Evolutionary conservation across 2,329 filamentous ascomycete genomes (phyloP).

Genomic region (Neoarthrinium moseri): DNA sequence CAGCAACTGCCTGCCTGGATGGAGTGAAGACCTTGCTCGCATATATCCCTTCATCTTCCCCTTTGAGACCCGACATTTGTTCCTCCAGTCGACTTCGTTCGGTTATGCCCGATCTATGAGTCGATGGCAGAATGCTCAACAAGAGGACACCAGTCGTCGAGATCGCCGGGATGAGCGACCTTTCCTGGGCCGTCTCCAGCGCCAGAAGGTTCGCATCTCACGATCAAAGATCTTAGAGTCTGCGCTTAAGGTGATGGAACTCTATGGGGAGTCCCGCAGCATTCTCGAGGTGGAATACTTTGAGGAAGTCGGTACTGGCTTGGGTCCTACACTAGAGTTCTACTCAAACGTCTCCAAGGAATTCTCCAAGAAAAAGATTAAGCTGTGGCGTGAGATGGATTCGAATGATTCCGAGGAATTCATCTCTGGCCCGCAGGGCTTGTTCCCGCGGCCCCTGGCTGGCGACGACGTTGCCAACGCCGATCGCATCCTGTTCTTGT

Average conservation of each 20-base stretch:
- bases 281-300: slow-evolving; percentile 98
- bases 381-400: slow-evolving; percentile 93
- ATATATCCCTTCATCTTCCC: slow-evolving; percentile 96
- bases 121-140: slow-evolving; percentile 91
- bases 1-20: slow-evolving; percentile 91
- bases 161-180: slow-evolving; percentile 88
- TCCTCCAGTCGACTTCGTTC: slow-evolving; percentile 96
- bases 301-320: slow-evolving; percentile 93
- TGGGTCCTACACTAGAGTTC: slow-evolving; percentile 95
- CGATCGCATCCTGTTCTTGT: slow-evolving; percentile 84
- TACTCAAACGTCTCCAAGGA: slow-evolving; percentile 97
- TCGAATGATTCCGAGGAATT: slow-evolving; percentile 71
- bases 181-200: slow-evolving; percentile 85
- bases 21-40: slow-evolving; percentile 92
- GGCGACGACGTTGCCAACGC: slow-evolving; percentile 78
- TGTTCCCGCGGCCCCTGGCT: slow-evolving; percentile 91
- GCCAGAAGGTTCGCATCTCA: slow-evolving; percentile 97
- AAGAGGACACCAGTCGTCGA: slow-evolving; percentile 74
- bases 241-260: slow-evolving; percentile 96
- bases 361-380: slow-evolving; percentile 95
- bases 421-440: slow-evolving; percentile 77
- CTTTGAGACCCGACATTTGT: slow-evolving; percentile 94
- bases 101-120: slow-evolving; percentile 97
- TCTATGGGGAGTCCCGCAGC: slow-evolving; percentile 95
- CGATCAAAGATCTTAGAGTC: slow-evolving; percentile 93